Base-by-base conservation (phyloP, 768 basidiomycete genomes). In the Coprinopsis strossmayeri region DNA sequence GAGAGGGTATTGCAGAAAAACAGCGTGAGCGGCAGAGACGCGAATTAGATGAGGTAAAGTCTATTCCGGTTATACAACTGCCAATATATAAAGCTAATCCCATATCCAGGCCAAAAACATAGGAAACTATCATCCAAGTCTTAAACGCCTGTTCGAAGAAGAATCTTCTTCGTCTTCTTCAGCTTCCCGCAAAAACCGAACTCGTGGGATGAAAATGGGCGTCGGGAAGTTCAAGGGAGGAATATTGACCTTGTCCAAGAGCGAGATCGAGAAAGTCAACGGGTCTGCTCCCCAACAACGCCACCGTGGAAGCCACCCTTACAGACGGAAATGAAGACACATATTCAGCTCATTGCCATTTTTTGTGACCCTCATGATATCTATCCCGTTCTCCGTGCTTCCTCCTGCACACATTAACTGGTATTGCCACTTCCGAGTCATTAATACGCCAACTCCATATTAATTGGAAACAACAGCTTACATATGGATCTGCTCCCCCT, bases 111-210 rank as follows among this genome's bases (percentile, higher is more conserved):
- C 88, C 3, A 92, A 91, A 65, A 77, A 86, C 53, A 53, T 87
- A 52, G 90, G 90, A 15, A 91, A 90, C 61, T 92, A 91, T 60
- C 88, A 92, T 56, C 88, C 86, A 32, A 70, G 74, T 3, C 67
- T 91, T 47, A 92, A 90, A 62, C 79, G 75, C 50, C 53, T 84
- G 5, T 88, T 82, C 57, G 61, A 66, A 46, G 58, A 60, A 5
- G 61, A 67, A 17, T 51, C 57, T 17, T 58, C 62, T 17, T 58
- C 64, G 15, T 51, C 57, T 17, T 58, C 62, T 17, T 58, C 64
- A 17, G 52, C 48, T 5, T 44, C 56, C 40, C 49, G 58, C n/a
- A 65, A 58, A 37, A 82, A 74, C 52, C 69, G 87, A 52, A 70
- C 76, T 37, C 73, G 78, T 56, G 91, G 90, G 10, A 63, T 92